Conservation (phyloP, 805 yeast genomes). For the Teunomyces stri region DNA sequence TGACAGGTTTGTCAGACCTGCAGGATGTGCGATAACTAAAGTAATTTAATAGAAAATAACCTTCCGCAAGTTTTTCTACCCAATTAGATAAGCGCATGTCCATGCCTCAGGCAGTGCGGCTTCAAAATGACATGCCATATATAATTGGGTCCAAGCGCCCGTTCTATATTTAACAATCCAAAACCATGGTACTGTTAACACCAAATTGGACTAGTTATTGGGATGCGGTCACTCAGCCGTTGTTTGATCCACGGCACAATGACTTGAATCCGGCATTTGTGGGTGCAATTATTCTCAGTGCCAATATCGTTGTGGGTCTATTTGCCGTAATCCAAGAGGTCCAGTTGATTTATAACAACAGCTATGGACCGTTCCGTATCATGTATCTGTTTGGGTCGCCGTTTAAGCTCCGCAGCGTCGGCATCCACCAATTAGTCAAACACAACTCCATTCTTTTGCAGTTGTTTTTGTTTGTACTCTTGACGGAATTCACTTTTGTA, state of each 20-base stretch:
- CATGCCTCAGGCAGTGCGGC: not conserved
- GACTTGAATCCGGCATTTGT: slow-evolving; percentile 19
- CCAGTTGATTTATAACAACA: slow-evolving; percentile 11
- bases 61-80: not conserved
- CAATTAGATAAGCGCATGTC: not conserved
- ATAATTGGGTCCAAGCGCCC: no score
- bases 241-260: slow-evolving; percentile 14
- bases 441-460: slow-evolving; percentile 6
- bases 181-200: not conserved
- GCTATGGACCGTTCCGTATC: slow-evolving; percentile 19
- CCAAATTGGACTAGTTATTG: slow-evolving; percentile 1
- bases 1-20: no score
- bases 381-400: slow-evolving; percentile 23
- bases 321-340: slow-evolving; percentile 5
- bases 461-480: slow-evolving; percentile 1
- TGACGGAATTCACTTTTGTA: slow-evolving; percentile 1
- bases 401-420: slow-evolving; percentile 7
- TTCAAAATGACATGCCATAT: no score
- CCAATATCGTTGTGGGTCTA: not conserved
- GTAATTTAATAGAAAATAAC: no score
- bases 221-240: slow-evolving; percentile 13
- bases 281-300: not conserved
- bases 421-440: slow-evolving; percentile 7
- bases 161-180: no score
- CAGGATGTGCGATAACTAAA: no score